Evolutionary conservation across 2,329 filamentous ascomycete species (phyloP), one percentile per base, ranked within the genome.

Genomic region (Achaetomium macrosporum): DNA sequence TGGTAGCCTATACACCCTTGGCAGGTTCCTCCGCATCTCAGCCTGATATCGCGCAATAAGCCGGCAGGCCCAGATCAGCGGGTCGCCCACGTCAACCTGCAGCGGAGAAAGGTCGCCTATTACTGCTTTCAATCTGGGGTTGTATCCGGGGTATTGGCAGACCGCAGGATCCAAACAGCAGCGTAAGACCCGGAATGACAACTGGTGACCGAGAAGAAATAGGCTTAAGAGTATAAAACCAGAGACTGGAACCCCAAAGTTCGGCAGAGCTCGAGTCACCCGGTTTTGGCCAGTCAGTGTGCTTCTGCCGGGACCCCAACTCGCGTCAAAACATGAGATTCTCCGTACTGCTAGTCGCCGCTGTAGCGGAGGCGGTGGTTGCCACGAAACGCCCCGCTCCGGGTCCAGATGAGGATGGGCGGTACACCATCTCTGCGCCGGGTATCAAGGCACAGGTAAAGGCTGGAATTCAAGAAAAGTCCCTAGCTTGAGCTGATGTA

Each of bases 371-470:
- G 40, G 47, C 53, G 8, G 53, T 46, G 4, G 33, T 59, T 6
- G 29, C 46, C 29, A 47, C 47, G 25, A 25, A 55, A 29, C 40
- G 35, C 16, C 30, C 37, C 1, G 54, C 36, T 13, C 53, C 57
- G 3, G 46, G 57, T 16, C 67, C 67, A 1, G 67, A 56, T 12
- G 55, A 62, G 15, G 66, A 69, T 51, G 67, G 68, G 4, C 61
- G 61, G 16, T 71, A 69, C 57, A 70, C 68, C 30, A 69, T 71
- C 50, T 63, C 65, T 11, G 61, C 66, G 5, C 55, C 60, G 9
- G 66, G 64, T 2, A 69, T 70, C 61, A 67, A 64, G 61, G 68
- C 68, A 8, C 66, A 69, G 61, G 67, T 68, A 77, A 74, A 41
- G n/a, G 15, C 3, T 7, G 10, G 3, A 11, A 10, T 10, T 8